phyloP scores from a whole-genome alignment of 1,284 basidiomycete genomes.

The Sparassis latifolia region DNA sequence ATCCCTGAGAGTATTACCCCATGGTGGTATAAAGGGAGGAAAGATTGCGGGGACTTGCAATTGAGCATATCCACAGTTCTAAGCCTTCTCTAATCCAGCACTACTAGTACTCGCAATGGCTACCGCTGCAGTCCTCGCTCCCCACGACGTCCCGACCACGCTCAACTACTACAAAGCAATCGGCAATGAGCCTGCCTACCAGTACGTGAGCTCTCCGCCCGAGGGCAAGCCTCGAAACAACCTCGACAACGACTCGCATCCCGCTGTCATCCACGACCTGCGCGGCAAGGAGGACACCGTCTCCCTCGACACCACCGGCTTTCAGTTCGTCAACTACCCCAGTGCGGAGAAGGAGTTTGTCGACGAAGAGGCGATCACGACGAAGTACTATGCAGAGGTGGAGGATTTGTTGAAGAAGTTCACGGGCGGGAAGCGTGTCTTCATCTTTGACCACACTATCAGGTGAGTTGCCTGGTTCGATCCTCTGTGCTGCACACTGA shows the following conservation, averaged over 20 bases:
- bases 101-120: conserved; percentile 15
- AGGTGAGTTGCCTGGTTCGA: conserved; percentile 22
- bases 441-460: conserved; percentile 42
- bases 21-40: not conserved
- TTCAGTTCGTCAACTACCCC: conserved; percentile 30
- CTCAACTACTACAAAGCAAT: conserved; percentile 26
- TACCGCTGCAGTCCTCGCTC: conserved; percentile 21
- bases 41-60: not conserved
- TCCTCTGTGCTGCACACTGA: not conserved
- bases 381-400: conserved; percentile 35
- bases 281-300: conserved; percentile 30
- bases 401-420: conserved; percentile 36
- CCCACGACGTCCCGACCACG: conserved; percentile 25
- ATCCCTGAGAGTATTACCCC: not conserved
- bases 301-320: conserved; percentile 36
- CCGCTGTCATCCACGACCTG: conserved; percentile 22
- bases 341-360: conserved; percentile 35
- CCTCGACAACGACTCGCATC: conserved; percentile 19
- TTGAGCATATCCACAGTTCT: not conserved
- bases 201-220: conserved; percentile 21
- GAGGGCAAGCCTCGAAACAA: conserved; percentile 17
- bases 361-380: conserved; percentile 33
- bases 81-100: not conserved
- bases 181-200: conserved; percentile 20
- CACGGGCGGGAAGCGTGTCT: conserved; percentile 33